phyloP scores from a whole-genome alignment of 768 basidiomycete genomes.

The Sporobolomyces pararoseus region DNA sequence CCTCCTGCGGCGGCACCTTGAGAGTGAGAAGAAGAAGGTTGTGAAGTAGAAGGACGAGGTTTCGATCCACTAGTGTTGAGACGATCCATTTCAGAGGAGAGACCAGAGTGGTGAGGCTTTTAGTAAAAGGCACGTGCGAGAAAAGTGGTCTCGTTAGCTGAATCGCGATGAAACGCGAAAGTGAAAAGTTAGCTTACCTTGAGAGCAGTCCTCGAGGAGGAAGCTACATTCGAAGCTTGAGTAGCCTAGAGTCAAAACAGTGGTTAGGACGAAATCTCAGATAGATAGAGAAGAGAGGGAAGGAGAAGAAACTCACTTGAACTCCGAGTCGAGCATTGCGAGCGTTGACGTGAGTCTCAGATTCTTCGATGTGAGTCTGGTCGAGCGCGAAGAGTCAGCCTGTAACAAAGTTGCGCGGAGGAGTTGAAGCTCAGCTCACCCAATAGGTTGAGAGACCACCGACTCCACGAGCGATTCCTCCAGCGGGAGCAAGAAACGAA shows the following conservation, averaged over 20 bases:
- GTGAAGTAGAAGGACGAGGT: not conserved
- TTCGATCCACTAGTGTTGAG: not conserved
- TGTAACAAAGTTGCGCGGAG: no score
- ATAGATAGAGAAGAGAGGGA: no score
- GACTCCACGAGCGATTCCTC: not conserved
- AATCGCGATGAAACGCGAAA: not conserved
- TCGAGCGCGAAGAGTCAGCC: no score
- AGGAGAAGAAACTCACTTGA: not conserved
- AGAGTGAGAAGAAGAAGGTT: not conserved
- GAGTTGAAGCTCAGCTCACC: no score
- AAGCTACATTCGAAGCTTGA: not conserved
- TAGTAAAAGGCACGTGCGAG: not conserved
- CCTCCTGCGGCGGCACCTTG: not conserved
- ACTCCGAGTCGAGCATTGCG: conserved; percentile 17
- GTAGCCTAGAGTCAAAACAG: not conserved
- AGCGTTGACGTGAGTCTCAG: not conserved
- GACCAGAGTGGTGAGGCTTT: not conserved
- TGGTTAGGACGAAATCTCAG: no score
- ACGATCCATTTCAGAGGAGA: conserved; percentile 2
- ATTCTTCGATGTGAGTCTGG: conserved; percentile 1
- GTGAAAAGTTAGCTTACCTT: not conserved
- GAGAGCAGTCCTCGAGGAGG: conserved; percentile 5
- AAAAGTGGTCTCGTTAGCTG: not conserved
- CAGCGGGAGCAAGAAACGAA: not conserved
- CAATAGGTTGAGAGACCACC: not conserved